Base-by-base conservation (phyloP, 148 eudicot genomes). In the Cornus controversa region DNA sequence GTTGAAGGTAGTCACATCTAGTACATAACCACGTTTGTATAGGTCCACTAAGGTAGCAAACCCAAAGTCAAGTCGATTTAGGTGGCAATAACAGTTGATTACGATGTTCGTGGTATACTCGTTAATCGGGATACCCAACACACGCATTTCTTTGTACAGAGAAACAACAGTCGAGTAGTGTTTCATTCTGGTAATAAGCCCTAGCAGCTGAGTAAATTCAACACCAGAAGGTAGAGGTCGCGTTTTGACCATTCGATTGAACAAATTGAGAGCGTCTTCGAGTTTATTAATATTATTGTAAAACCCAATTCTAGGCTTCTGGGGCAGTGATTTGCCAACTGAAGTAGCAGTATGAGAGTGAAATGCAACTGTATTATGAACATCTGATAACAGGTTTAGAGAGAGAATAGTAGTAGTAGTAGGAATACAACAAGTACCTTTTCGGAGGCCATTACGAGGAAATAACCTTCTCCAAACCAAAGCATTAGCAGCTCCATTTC, bases 1-100 rank as follows among this genome's bases (percentile, higher is more conserved):
- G 20, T 5, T 70, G 37, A 40, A 78, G 26, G 80, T 70, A 28
- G 15, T 2, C 26, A 62, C 40, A 69, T 31, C 13, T 1, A 75
- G 83, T 24, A n/a, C 20, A 73, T 4, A 23, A 22, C 82, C 78
- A 20, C 57, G 76, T 57, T 76, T 81, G 10, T 70, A 54, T 16
- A 76, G 66, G 45, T 57, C n/a, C 4, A 67, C 72, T 14, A 81
- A 24, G 0, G 76, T 27, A 34, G 83, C 23, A 63, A 81, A 81
- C 11, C 72, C 80, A 50, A 13, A 65, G 24, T 72, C 75, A 16
- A 65, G 66, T 15, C 23, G 65, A 70, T 71, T 70, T 53, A 60
- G 15, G 14, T 16, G 26, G 57, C 75, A 80, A 26, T 70, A 80
- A 47, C 75, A 68, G 28, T 75, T n/a, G 24, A 63, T 63, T 5